Conservation (phyloP, 2,329 filamentous ascomycete species). For the Apiospora rasikravindrae region DNA sequence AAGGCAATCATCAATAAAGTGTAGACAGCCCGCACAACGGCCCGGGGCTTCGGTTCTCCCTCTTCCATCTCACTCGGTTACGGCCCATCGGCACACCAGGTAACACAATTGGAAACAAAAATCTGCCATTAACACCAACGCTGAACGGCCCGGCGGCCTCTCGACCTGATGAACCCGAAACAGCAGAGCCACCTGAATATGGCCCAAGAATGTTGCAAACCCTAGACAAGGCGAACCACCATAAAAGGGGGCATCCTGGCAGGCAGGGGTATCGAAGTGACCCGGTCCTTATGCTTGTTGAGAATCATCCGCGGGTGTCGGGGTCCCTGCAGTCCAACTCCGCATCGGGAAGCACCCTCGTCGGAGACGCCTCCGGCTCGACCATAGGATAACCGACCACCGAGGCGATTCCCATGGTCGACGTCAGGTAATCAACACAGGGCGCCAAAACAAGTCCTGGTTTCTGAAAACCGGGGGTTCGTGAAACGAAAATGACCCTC, state of each 20-base stretch:
- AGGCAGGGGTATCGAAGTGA: background rate
- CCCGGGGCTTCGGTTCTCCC: background rate
- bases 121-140: background rate
- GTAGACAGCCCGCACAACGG: background rate
- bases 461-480: background rate
- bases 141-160: background rate
- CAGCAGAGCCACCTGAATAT: background rate
- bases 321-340: background rate
- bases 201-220: background rate
- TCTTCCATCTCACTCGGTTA: background rate
- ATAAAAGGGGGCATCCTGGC: background rate
- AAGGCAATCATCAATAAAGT: background rate
- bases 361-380: background rate
- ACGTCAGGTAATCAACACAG: background rate
- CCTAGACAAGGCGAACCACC: background rate
- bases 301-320: background rate
- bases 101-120: background rate
- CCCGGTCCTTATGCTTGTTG: background rate
- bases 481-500: background rate
- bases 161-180: background rate
- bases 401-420: background rate
- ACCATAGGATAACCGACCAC: background rate
- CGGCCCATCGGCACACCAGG: background rate
- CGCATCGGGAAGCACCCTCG: background rate
- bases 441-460: background rate